A percentile compares a stretch with the other conserved stretches of the same genome.
These are phyloP conservation scores for Globisporangium perplexum DNA, from an alignment of 352 stramenopile species.

Conservation along the genomic window DNA sequence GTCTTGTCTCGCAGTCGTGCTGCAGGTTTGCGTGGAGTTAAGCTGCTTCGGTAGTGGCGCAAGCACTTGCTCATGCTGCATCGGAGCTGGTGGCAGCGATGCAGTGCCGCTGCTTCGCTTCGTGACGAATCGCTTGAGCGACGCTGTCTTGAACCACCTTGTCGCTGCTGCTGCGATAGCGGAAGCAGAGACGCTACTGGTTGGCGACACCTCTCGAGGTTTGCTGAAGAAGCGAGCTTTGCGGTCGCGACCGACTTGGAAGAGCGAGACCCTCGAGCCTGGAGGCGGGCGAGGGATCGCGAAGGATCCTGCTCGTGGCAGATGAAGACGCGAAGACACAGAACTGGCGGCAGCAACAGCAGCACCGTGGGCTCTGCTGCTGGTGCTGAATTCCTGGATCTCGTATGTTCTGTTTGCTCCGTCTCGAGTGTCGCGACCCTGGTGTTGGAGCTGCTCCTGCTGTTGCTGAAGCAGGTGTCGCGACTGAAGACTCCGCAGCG, in stretches of 20 bases:
- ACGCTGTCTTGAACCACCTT: neutral
- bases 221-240: conserved; percentile 1
- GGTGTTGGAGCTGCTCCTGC: neutral
- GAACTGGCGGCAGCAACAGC: neutral
- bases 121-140: neutral
- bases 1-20: neutral
- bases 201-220: neutral
- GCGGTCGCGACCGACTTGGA: neutral
- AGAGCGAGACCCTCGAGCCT: neutral
- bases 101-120: neutral
- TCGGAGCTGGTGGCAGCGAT: neutral
- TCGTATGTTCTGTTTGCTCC: neutral
- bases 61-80: neutral
- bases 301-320: neutral
- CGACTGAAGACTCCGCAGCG: neutral
- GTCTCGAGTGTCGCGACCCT: too few species aligned
- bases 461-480: neutral
- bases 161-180: neutral
- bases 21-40: neutral
- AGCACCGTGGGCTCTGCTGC: neutral
- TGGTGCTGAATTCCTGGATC: neutral
- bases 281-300: neutral
- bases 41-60: neutral
- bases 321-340: neutral
- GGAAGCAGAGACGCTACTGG: neutral